Percentiles rank a stretch among this genome's conserved stretches.
Evolutionary conservation across 2,329 filamentous ascomycete species (phyloP).

Genomic region (Metarhizium anisopliae): DNA sequence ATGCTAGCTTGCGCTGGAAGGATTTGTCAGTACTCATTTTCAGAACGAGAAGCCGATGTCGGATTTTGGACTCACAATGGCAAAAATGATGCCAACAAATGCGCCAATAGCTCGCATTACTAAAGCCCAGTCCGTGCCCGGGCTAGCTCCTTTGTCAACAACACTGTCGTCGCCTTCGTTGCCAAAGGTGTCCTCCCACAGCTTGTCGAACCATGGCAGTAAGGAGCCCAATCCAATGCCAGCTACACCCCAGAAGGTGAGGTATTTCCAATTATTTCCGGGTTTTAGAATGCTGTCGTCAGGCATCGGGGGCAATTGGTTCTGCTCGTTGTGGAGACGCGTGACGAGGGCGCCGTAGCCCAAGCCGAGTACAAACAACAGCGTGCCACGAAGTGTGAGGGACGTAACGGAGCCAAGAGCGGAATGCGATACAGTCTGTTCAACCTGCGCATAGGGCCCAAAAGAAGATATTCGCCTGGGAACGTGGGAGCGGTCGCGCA

Average conservation of each 20-base stretch:
- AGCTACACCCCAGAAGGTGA: slow-evolving; percentile 72
- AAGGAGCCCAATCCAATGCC: slow-evolving; percentile 71
- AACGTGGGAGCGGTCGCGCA: slow-evolving; percentile 29
- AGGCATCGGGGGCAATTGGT: slow-evolving; percentile 51
- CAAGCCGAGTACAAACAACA: slow-evolving; percentile 72
- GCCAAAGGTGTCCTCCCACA: slow-evolving; percentile 54
- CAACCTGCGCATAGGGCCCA: slow-evolving; percentile 11
- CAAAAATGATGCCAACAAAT: slow-evolving; percentile 53
- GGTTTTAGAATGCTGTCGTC: slow-evolving; percentile 30
- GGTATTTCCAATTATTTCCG: slow-evolving; percentile 52
- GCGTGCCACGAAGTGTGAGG: slow-evolving; percentile 44
- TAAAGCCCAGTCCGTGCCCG: slow-evolving; percentile 63
- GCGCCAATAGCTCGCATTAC: slow-evolving; percentile 49
- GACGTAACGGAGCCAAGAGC: slow-evolving; percentile 29
- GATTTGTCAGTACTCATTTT: not conserved
- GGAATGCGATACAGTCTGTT: slow-evolving; percentile 17
- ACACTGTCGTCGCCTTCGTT: slow-evolving; percentile 21
- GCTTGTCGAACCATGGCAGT: slow-evolving; percentile 73
- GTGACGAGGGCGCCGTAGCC: slow-evolving; percentile 76
- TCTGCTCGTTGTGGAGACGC: slow-evolving; percentile 63
- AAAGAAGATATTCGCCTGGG: slow-evolving; percentile 27
- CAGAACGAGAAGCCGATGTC: not conserved
- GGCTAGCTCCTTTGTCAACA: slow-evolving; percentile 20
- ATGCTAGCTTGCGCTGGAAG: slow-evolving; percentile 71
- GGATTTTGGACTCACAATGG: slow-evolving; percentile 56